Conservation (phyloP, 179 eudicot species). For the Patellifolia procumbens region DNA sequence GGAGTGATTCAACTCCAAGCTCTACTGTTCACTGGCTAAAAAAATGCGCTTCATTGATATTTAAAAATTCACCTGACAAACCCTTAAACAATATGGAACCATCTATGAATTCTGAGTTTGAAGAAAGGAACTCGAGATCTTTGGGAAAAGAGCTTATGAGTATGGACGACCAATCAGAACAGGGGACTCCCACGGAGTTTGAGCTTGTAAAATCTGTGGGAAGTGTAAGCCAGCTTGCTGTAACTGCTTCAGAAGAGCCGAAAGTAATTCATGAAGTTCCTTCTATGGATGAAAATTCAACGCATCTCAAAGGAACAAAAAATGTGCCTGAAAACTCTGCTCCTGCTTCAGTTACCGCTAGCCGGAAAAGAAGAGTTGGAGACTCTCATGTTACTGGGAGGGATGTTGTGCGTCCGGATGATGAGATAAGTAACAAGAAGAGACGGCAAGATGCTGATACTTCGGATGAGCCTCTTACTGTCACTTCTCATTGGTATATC, state of each 20-base stretch:
- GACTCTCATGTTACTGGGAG: constrained; percentile 14
- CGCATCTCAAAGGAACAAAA: constrained; percentile 13
- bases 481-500: constrained; percentile 36
- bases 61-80: constrained; percentile 32
- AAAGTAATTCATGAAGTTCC: constrained; percentile 49
- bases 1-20: constrained; percentile 45
- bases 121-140: constrained; percentile 11
- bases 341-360: constrained; percentile 11
- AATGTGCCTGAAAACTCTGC: constrained; percentile 17
- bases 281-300: constrained; percentile 32
- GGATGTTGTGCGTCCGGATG: constrained; percentile 48
- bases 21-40: constrained; percentile 71
- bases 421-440: constrained; percentile 49
- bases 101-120: constrained; percentile 17
- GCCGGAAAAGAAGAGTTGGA: constrained; percentile 38
- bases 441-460: constrained; percentile 46
- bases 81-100: constrained; percentile 22
- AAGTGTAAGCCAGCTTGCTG: constrained; percentile 18
- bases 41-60: constrained; percentile 52
- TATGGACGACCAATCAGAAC: constrained; percentile 14
- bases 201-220: constrained; percentile 8
- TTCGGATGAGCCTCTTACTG: constrained; percentile 28
- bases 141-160: constrained; percentile 13
- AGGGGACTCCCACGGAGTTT: constrained; percentile 3
- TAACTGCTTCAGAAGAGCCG: constrained; percentile 37